Base-by-base conservation (phyloP, 768 basidiomycete species). In the Tulasnella sp. region DNA sequence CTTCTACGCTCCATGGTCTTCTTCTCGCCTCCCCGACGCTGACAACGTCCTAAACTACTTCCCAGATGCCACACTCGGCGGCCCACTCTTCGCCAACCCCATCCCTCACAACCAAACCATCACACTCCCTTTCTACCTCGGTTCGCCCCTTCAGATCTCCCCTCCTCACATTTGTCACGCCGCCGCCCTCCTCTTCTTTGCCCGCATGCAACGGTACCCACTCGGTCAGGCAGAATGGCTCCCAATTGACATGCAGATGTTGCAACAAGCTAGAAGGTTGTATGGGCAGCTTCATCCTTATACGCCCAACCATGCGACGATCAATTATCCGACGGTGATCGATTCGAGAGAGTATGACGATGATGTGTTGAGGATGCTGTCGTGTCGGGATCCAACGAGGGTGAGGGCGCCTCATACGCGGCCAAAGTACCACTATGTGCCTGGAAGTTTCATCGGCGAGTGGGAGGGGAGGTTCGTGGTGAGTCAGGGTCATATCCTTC, bases 381-480 rank as follows among this genome's bases (percentile, higher is more conserved):
- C 7, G 5, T 38, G 34, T 38, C 34, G 34, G 34, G 34, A 38
- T 38, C 34, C 34, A 15, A 38, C 34, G 34, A 38, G 5, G 15
- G 34, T 7, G 15, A 38, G 34, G 34, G 15, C 7, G 7, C 15
- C 15, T 5, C 7, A 5, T 38, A 5, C 7, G 5, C 34, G 34
- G 7, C 34, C 34, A 41, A 55, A 29, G 25, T 59, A 49, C 45
- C 17, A 42, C 31, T 59, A 49, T 25, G 44, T 34, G 15, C 61
- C 61, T 2, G 63, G 63, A 19, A 59, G 42, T 10, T 60, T 62
- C 41, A 19, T 48, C 4, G 63, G 63, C 21, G 62, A 63, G 17
- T 64, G 63, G 63, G 63, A 62, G 51, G 63, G 63, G 11, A 38
- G 53, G 15, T 62, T 64, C 30, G 44, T 60, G 30, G 63, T 64